Evolutionary conservation across 2,329 filamentous ascomycete species (phyloP).

Genomic region (Ophiostoma pallidulum): DNA sequence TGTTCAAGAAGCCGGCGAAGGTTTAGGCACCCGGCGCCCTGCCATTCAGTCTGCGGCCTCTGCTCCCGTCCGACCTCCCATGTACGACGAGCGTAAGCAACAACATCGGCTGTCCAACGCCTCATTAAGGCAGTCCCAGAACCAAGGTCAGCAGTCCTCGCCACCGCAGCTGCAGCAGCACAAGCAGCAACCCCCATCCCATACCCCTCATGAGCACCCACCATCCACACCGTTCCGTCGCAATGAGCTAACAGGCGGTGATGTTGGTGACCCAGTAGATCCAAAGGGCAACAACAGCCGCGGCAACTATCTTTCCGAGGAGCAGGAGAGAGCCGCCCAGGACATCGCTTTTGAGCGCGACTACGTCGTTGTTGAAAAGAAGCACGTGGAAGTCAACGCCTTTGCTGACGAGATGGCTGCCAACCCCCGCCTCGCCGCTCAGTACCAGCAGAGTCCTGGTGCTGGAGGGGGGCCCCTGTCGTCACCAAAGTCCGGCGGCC

Average conservation of each 20-base stretch:
- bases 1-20: conserved; percentile 36
- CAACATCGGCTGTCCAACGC: conserved; percentile 33
- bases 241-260: conserved; percentile 22
- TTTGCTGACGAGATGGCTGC: conserved; percentile 91
- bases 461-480: conserved; percentile 30
- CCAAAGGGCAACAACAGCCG: conserved; percentile 6
- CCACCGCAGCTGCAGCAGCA: conserved; percentile 1
- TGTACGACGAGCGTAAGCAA: conserved; percentile 29
- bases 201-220: conserved; percentile 24
- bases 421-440: conserved; percentile 56
- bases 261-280: conserved; percentile 10
- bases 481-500: conserved; percentile 49
- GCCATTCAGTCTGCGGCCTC: conserved; percentile 38
- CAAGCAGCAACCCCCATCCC: neutral
- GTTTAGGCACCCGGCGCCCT: conserved; percentile 43
- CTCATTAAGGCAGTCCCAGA: conserved; percentile 24
- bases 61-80: conserved; percentile 33
- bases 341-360: conserved; percentile 87
- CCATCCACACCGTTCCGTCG: conserved; percentile 27
- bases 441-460: conserved; percentile 25
- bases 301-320: conserved; percentile 24
- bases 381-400: conserved; percentile 91
- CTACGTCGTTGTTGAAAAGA: conserved; percentile 93
- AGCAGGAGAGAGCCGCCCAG: conserved; percentile 65
- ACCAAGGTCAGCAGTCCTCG: conserved; percentile 12